phyloP scores from a whole-genome alignment of 1,284 basidiomycete genomes.

The Mycosarcoma maydis region DNA sequence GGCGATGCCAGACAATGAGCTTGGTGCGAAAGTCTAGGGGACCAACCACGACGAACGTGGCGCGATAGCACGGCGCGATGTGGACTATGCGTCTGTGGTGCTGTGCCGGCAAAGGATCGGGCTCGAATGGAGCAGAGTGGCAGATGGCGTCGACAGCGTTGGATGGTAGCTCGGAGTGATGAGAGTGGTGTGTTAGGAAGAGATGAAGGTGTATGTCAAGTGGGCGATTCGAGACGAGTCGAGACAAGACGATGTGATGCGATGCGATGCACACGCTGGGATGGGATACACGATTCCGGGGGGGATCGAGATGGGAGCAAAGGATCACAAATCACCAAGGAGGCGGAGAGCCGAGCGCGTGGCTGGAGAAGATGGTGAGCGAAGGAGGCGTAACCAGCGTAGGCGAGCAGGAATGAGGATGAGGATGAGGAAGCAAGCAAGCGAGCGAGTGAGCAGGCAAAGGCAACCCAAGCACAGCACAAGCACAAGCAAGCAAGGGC shows the following conservation, averaged over 20 bases:
- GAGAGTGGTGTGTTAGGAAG: neutral
- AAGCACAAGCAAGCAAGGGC: neutral
- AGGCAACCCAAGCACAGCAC: neutral
- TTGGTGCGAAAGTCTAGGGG: too few species aligned
- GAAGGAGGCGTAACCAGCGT: neutral
- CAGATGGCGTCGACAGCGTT: neutral
- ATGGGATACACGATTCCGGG: too few species aligned
- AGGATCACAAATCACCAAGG: too few species aligned
- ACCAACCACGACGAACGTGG: too few species aligned
- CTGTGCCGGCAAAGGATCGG: too few species aligned
- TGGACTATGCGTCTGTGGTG: too few species aligned
- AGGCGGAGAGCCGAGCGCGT: neutral
- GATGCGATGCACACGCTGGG: too few species aligned
- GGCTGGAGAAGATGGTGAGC: neutral
- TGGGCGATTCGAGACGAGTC: neutral
- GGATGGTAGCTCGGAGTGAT: neutral
- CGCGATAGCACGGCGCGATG: too few species aligned
- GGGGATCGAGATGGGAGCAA: too few species aligned
- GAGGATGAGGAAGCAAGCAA: neutral
- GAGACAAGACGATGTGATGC: too few species aligned
- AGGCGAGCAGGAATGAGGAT: constrained; percentile 3
- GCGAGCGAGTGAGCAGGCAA: neutral
- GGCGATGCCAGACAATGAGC: too few species aligned
- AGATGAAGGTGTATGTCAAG: neutral
- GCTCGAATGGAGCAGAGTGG: too few species aligned